Conservation (phyloP, 371 early-diverging fungal genomes). For the Mortierella sp. region DNA sequence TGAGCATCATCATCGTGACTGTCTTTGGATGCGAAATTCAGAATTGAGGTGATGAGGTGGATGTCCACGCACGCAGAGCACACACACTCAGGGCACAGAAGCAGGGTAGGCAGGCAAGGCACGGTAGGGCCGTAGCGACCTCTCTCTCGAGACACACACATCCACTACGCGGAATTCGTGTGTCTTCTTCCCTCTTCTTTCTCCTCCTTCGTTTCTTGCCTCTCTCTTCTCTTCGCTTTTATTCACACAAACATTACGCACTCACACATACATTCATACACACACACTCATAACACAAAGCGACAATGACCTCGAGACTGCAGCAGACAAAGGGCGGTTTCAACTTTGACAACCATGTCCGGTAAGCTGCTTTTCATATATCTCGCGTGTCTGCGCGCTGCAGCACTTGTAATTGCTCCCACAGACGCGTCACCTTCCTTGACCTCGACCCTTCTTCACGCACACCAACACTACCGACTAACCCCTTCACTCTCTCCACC, state of each 20-base stretch:
- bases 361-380: constrained; percentile 63
- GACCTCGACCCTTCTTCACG: background rate
- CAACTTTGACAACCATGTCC: constrained; percentile 86
- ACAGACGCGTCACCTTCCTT: constrained; percentile 23
- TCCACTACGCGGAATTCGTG: background rate
- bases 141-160: background rate
- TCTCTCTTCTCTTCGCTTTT: background rate
- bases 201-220: background rate
- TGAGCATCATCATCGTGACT: background rate
- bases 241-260: background rate
- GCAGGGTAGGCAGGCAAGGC: background rate
- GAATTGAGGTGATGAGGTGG: background rate
- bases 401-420: background rate
- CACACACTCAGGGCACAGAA: no score
- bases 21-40: background rate
- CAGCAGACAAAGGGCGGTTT: constrained; percentile 76
- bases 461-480: background rate
- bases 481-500: background rate
- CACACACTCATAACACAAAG: background rate
- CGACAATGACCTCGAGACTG: constrained; percentile 48
- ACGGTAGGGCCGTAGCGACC: no score
- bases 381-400: background rate
- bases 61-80: background rate
- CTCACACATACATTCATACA: background rate
- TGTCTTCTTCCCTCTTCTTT: background rate